phyloP scores from a whole-genome alignment of 139 green algal genomes.

The Auxenochlorella protothecoides region DNA sequence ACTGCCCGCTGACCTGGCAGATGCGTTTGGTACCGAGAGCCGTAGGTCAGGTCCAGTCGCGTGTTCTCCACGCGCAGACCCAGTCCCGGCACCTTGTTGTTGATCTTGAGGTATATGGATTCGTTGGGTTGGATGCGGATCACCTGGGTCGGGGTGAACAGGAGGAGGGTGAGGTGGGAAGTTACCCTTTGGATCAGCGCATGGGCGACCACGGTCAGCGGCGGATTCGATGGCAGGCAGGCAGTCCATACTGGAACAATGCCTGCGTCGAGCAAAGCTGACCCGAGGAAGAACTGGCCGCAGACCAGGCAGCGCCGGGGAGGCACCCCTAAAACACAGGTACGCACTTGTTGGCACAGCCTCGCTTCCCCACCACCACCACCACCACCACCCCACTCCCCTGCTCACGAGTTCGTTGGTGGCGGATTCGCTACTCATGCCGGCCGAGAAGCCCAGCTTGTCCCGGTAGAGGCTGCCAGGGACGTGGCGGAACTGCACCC shows the following conservation, averaged over 20 bases:
- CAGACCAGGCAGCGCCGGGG: no score
- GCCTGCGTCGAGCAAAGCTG: no score
- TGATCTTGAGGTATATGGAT: conserved; percentile 98
- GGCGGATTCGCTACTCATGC: conserved; percentile 3
- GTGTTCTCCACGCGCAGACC: conserved; percentile 82
- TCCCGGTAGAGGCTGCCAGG: conserved; percentile 82
- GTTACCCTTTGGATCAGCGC: background rate
- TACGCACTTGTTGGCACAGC: no score
- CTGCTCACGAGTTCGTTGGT: conserved; percentile 87
- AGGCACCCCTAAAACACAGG: no score
- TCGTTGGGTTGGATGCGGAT: conserved; percentile 98
- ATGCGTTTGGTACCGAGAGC: conserved; percentile 30
- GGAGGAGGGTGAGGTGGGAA: background rate
- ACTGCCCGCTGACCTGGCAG: conserved; percentile 17
- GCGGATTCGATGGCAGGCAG: no score
- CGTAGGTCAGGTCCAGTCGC: conserved; percentile 91
- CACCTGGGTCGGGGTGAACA: conserved; percentile 33
- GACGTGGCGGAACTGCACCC: conserved; percentile 94
- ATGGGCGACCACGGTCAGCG: background rate
- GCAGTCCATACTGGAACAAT: no score
- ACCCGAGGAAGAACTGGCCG: no score
- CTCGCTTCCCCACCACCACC: no score
- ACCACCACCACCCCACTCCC: background rate
- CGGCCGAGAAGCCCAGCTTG: conserved; percentile 59
- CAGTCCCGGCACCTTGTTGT: conserved; percentile 99